These are phyloP conservation scores for Synchytrium microbalum DNA, from an alignment of 371 early-diverging fungal genomes.

Conservation along the genomic window DNA sequence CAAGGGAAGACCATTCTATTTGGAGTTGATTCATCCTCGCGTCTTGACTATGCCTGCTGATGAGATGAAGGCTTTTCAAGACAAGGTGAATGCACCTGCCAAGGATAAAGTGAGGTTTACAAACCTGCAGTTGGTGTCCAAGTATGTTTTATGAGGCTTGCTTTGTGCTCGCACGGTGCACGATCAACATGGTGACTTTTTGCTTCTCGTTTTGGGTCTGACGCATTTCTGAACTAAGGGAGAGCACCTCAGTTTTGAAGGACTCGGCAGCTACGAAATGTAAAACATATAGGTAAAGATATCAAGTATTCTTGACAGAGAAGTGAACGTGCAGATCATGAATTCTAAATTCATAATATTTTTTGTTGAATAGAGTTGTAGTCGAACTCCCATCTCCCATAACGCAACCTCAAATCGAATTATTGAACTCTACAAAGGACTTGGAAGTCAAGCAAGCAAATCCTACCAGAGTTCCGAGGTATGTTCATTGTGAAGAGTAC, in stretches of 20 bases:
- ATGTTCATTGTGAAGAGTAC: constrained; percentile 52
- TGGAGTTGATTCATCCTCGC: constrained; percentile 76
- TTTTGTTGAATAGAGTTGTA: background rate
- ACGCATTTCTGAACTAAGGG: constrained; percentile 13
- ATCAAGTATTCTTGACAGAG: background rate
- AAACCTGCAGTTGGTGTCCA: constrained; percentile 30
- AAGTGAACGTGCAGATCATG: background rate
- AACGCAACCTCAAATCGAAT: background rate
- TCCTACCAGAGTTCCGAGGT: constrained; percentile 81
- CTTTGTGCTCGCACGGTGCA: background rate
- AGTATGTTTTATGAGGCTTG: constrained; percentile 15
- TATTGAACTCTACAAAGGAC: constrained; percentile 16
- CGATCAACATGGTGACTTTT: background rate
- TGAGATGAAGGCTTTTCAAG: constrained; percentile 46
- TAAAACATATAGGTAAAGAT: constrained; percentile 62
- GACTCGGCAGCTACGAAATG: constrained; percentile 74
- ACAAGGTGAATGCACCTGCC: constrained; percentile 40
- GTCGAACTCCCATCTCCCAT: background rate
- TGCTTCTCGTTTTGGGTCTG: constrained; percentile 1
- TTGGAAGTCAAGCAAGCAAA: constrained; percentile 78
- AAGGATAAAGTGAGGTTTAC: constrained; percentile 31
- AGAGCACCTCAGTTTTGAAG: constrained; percentile 64
- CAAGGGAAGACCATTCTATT: constrained; percentile 87
- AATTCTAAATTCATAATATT: background rate
- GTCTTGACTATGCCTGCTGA: constrained; percentile 17